Base-by-base conservation (phyloP, 768 basidiomycete species). In the Rhodotorula babjevae region DNA sequence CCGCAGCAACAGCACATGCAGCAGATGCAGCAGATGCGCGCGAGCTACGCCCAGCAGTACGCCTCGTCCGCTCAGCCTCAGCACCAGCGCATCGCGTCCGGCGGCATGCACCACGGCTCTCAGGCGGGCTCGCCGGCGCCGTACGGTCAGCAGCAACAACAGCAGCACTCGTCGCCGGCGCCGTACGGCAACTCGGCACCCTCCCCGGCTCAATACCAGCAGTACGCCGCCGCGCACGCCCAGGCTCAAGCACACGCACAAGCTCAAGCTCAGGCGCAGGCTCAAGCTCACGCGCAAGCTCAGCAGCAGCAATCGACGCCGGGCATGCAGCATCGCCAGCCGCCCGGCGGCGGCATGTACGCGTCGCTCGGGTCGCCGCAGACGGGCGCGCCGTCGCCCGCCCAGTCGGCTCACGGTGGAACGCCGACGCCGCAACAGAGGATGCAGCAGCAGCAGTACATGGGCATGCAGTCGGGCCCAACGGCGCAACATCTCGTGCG, bases 61-160 rank as follows among this genome's bases (percentile, higher is more conserved):
- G 6, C 40, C n/a, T n/a, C 36, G 44, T 12, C 18, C 23, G 14
- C 16, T 9, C 36, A 23, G 36, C 40, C 47, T 56, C 27, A 14
- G 9, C 49, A 44, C 25, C 55, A 65, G 36, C 50, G 62, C 62
- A 15, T 33, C 23, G 61, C 61, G 6, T 62, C 61, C 5, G 61
- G 60, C 60, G 44, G 29, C 21, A 29, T 31, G 15, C 15, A 7
- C 18, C 44, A 63, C 1, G 23, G 49, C n/a, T 64, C 61, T 5
- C 55, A 64, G 23, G 53, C 36, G 19, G 55, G 50, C 2, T 65
- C 63, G 29, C 69, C 69, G 0, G 63, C 59, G 12, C 31, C 57
- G 6, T 69, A 50, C 61, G 44, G 44, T 11, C 44, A 46, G 44
- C 44, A 46, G 44, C 44, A 42, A 29, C 31, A 46, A 19, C 59